Evolutionary conservation across 2,329 filamentous ascomycete species (phyloP).

Genomic region (Aspergillus pseudoterreus): DNA sequence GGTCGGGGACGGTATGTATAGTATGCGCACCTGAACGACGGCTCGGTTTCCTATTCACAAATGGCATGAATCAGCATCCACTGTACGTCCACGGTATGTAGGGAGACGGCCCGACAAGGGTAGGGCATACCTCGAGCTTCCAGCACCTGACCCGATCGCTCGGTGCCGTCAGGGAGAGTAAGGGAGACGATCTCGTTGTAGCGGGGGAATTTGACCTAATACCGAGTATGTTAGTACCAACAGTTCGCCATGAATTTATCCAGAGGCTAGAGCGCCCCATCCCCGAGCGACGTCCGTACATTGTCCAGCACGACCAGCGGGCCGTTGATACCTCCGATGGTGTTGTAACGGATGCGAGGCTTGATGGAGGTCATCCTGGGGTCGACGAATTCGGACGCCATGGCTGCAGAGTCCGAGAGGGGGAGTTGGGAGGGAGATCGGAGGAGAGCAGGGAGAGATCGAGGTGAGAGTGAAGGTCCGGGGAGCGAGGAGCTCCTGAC

Average conservation of each 20-base stretch:
- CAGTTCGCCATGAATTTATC: background rate
- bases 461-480: too few species aligned
- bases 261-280: background rate
- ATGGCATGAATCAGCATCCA: constrained; percentile 14
- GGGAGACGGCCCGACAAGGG: background rate
- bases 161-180: constrained; percentile 90
- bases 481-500: too few species aligned
- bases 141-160: constrained; percentile 90
- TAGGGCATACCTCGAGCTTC: constrained; percentile 79
- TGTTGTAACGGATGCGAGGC: constrained; percentile 89
- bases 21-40: constrained; percentile 75
- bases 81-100: background rate
- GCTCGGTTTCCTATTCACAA: constrained; percentile 71
- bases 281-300: constrained; percentile 53
- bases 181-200: constrained; percentile 98
- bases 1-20: too few species aligned
- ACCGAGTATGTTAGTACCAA: constrained; percentile 13
- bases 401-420: too few species aligned
- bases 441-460: too few species aligned
- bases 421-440: too few species aligned
- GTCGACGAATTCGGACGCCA: constrained; percentile 35
- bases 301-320: constrained; percentile 97
- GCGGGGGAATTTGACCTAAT: constrained; percentile 89
- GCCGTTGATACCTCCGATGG: constrained; percentile 95
- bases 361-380: constrained; percentile 54